Evolutionary conservation across 768 basidiomycete species (phyloP).

Genomic region (Lentinula aciculospora): DNA sequence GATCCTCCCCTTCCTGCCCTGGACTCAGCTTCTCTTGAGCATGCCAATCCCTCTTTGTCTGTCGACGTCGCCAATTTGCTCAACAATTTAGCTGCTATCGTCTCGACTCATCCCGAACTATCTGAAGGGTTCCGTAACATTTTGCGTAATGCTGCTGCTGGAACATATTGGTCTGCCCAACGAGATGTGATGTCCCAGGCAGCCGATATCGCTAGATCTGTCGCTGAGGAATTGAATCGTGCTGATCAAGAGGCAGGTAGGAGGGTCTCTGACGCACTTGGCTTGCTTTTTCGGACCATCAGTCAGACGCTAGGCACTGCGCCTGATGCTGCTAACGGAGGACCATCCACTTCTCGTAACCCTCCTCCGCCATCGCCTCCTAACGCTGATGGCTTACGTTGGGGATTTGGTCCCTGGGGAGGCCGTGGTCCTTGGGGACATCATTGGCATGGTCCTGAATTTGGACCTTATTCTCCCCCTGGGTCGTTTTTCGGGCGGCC

Average conservation of each 20-base stretch:
- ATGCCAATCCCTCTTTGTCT: conserved; percentile 41
- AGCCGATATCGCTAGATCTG: conserved; percentile 45
- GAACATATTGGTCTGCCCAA: conserved; percentile 66
- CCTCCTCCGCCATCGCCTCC: conserved; percentile 10
- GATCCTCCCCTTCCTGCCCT: conserved; percentile 51
- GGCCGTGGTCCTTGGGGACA: neutral
- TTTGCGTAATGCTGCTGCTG: conserved; percentile 52
- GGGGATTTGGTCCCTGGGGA: neutral
- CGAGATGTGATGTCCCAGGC: conserved; percentile 54
- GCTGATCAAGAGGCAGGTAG: conserved; percentile 63
- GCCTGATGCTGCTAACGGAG: neutral
- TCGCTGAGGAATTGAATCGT: conserved; percentile 38
- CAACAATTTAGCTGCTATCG: conserved; percentile 44
- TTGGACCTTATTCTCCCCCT: neutral
- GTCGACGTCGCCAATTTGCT: conserved; percentile 63
- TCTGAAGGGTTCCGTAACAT: conserved; percentile 64
- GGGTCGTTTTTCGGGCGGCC: conserved; percentile 9
- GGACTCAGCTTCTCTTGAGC: conserved; percentile 21
- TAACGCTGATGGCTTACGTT: neutral
- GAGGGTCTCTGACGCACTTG: conserved; percentile 59
- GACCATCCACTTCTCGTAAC: neutral
- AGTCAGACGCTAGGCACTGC: conserved; percentile 20
- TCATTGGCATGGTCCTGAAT: neutral
- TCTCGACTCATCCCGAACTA: conserved; percentile 66
- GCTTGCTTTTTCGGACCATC: conserved; percentile 52